Conservation (phyloP, 2,329 filamentous ascomycete species). For the Aspergillus sergii region DNA sequence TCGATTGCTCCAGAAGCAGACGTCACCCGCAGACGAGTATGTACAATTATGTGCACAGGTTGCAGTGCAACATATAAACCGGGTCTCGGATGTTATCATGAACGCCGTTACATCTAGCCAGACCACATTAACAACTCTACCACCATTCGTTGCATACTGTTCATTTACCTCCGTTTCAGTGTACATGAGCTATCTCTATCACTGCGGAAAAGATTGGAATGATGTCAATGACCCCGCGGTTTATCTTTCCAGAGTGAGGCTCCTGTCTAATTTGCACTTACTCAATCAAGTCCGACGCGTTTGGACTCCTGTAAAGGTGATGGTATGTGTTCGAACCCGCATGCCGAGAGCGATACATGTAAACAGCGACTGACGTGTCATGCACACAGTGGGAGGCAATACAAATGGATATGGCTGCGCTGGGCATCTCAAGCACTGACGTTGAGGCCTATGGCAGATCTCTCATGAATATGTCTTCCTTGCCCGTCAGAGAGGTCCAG, state of each 20-base stretch:
- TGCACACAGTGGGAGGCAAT: not conserved
- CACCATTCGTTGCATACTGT: not conserved
- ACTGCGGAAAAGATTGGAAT: not conserved
- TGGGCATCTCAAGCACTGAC: not conserved
- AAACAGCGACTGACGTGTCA: not conserved
- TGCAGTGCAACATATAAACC: not conserved
- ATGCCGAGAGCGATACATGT: not conserved
- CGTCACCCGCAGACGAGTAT: not conserved
- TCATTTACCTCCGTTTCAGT: not conserved
- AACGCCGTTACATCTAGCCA: not conserved
- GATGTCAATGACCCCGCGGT: not conserved
- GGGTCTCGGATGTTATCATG: not conserved
- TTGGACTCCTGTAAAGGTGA: not conserved
- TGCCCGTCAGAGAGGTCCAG: not conserved
- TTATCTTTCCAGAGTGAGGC: not conserved
- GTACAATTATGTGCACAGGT: not conserved
- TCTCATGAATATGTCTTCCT: not conserved
- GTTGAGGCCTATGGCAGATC: not conserved
- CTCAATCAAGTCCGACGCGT: not conserved
- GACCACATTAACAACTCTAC: not conserved
- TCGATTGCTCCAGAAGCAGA: not conserved
- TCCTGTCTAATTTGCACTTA: not conserved
- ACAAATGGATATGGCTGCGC: not conserved
- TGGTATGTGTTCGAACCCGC: not conserved
- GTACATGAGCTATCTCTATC: not conserved